Conservation (phyloP, 2,329 filamentous ascomycete genomes). For the Reticulascus tulasneorum region DNA sequence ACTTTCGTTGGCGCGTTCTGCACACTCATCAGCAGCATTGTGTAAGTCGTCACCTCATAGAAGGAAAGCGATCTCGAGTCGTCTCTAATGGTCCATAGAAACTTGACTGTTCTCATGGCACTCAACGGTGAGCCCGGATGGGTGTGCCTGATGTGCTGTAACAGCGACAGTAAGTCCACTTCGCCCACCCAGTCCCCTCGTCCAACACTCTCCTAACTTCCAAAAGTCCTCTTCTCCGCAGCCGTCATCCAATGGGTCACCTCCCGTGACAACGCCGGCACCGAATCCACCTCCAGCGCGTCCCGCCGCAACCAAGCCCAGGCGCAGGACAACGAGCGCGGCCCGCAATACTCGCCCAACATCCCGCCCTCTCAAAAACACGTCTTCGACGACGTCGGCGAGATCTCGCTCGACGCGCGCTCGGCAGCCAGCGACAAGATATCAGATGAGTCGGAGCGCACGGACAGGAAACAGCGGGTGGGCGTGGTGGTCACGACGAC, state of each 20-base stretch:
- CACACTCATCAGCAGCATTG: constrained; percentile 54
- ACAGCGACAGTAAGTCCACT: constrained; percentile 50
- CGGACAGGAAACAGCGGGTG: constrained; percentile 2
- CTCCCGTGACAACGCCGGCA: constrained; percentile 37
- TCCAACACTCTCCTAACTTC: not conserved
- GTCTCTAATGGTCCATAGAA: constrained; percentile 32
- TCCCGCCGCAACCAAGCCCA: constrained; percentile 1
- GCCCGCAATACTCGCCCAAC: constrained; percentile 6
- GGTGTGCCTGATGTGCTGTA: constrained; percentile 64
- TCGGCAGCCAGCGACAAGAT: constrained; percentile 6
- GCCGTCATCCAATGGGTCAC: constrained; percentile 61
- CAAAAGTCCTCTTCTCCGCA: constrained; percentile 54
- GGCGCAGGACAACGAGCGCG: no score
- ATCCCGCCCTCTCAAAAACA: constrained; percentile 18
- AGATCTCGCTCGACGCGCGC: constrained; percentile 14
- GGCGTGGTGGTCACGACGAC: constrained; percentile 33
- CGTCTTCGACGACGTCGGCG: constrained; percentile 18
- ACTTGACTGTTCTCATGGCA: constrained; percentile 54
- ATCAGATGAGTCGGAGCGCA: constrained; percentile 1
- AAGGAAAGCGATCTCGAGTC: constrained; percentile 2
- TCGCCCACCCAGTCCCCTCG: not conserved
- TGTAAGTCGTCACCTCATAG: constrained; percentile 33
- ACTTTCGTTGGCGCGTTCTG: constrained; percentile 57
- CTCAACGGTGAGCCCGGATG: constrained; percentile 60
- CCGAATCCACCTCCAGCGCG: constrained; percentile 2